Conservation (phyloP, 1,284 basidiomycete genomes). For the Puccinia triticina region DNA sequence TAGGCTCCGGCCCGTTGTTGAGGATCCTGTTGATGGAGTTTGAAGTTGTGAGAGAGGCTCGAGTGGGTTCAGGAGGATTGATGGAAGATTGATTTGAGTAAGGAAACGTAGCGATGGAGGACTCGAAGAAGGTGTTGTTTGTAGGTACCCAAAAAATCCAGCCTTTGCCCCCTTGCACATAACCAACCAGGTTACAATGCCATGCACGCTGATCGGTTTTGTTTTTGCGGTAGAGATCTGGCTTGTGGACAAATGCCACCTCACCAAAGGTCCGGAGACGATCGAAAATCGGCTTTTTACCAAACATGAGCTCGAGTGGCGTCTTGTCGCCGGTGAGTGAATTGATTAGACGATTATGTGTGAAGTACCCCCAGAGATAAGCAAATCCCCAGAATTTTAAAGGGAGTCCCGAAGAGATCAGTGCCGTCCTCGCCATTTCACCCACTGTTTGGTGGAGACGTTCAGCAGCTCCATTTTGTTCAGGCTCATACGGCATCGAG, state of each 20-base stretch:
- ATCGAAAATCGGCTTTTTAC: conserved; percentile 10
- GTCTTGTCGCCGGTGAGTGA: conserved; percentile 28
- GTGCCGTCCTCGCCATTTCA: conserved; percentile 27
- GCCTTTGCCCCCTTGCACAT: conserved; percentile 20
- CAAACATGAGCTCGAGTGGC: background rate
- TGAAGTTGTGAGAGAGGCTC: background rate
- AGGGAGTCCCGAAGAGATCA: background rate
- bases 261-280: conserved; percentile 24
- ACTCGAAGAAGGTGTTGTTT: conserved; percentile 7
- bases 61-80: background rate
- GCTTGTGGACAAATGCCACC: conserved; percentile 36
- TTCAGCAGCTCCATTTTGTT: conserved; percentile 52
- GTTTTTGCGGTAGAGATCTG: background rate
- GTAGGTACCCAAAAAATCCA: conserved; percentile 15
- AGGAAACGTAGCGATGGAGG: background rate
- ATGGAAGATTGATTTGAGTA: background rate
- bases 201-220: background rate
- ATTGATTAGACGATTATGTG: conserved; percentile 24
- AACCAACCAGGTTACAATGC: conserved; percentile 5
- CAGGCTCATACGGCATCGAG: conserved; percentile 29
- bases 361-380: background rate
- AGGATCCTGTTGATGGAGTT: background rate
- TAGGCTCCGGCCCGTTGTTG: no score
- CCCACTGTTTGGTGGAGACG: conserved; percentile 20
- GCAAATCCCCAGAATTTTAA: conserved; percentile 29